phyloP scores from a whole-genome alignment of 164 flowering plant genomes.

The Malania oleifera region DNA sequence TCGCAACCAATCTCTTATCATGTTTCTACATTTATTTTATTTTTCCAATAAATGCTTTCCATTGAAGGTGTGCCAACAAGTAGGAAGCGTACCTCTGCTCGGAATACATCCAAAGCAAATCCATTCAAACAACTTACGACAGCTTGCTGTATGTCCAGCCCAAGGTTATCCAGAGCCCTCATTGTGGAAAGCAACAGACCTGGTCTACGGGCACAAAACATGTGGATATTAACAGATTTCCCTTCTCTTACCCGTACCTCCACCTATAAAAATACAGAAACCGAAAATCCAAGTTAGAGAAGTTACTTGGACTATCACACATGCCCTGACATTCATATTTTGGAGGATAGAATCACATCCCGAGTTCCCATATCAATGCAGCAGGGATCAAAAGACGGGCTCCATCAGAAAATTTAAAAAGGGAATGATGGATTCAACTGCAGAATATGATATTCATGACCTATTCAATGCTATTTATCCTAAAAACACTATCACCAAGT shows the following conservation, averaged over 20 bases:
- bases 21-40: too few relatives aligned
- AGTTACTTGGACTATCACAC: neutral
- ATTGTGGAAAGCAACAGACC: constrained; percentile 3
- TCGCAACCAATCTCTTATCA: neutral
- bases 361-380: too few relatives aligned
- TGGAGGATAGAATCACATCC: neutral
- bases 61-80: too few relatives aligned
- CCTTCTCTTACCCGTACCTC: constrained; percentile 4
- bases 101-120: constrained; percentile 4
- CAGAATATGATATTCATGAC: too few relatives aligned
- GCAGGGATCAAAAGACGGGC: too few relatives aligned
- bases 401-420: too few relatives aligned
- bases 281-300: too few relatives aligned
- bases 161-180: constrained; percentile 7
- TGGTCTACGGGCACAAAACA: constrained; percentile 7
- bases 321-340: neutral
- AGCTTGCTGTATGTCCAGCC: constrained; percentile 5
- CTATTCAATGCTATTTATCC: too few relatives aligned
- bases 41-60: too few relatives aligned
- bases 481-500: too few relatives aligned
- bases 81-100: constrained; percentile 1
- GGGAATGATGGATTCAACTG: too few relatives aligned
- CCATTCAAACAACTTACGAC: constrained; percentile 4
- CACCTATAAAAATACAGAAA: neutral
- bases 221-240: neutral